phyloP scores from a whole-genome alignment of 345 rosid species.

The Sapria himalayana region DNA sequence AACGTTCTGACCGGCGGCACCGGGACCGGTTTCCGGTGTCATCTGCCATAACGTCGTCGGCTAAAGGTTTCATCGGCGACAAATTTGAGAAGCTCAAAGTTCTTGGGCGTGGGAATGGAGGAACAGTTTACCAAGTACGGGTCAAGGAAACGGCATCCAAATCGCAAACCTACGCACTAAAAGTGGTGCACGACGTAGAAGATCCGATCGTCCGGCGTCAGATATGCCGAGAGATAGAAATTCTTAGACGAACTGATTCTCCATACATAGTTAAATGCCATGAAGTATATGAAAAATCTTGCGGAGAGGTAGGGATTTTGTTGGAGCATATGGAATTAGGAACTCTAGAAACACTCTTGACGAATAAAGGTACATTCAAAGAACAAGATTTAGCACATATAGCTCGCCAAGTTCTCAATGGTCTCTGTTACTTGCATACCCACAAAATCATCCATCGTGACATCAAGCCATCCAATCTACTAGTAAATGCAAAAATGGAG shows the following conservation, averaged over 20 bases:
- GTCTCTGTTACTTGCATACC: slow-evolving; percentile 42
- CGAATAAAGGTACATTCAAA: slow-evolving; percentile 20
- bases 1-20: slow-evolving; percentile 24
- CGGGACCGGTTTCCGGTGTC: slow-evolving; percentile 38
- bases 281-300: slow-evolving; percentile 35
- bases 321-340: slow-evolving; percentile 83
- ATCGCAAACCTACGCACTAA: slow-evolving; percentile 43
- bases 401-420: slow-evolving; percentile 43
- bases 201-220: slow-evolving; percentile 43
- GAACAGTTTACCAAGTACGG: slow-evolving; percentile 55
- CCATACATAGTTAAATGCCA: slow-evolving; percentile 40
- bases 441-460: slow-evolving; percentile 64
- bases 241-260: slow-evolving; percentile 62
- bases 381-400: slow-evolving; percentile 28
- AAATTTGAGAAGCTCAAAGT: slow-evolving; percentile 40
- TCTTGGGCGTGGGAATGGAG: slow-evolving; percentile 77
- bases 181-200: slow-evolving; percentile 36
- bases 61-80: slow-evolving; percentile 2
- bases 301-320: slow-evolving; percentile 42
- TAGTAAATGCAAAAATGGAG: slow-evolving; percentile 31
- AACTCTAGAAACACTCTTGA: slow-evolving; percentile 32
- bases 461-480: slow-evolving; percentile 59
- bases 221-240: slow-evolving; percentile 48
- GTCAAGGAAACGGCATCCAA: slow-evolving; percentile 35
- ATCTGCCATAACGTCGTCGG: slow-evolving; percentile 7